Percentiles rank a stretch among this genome's conserved stretches.
These are phyloP conservation scores for Echites panduratus DNA, from an alignment of 257 asterid genomes.

Conservation along the genomic window DNA sequence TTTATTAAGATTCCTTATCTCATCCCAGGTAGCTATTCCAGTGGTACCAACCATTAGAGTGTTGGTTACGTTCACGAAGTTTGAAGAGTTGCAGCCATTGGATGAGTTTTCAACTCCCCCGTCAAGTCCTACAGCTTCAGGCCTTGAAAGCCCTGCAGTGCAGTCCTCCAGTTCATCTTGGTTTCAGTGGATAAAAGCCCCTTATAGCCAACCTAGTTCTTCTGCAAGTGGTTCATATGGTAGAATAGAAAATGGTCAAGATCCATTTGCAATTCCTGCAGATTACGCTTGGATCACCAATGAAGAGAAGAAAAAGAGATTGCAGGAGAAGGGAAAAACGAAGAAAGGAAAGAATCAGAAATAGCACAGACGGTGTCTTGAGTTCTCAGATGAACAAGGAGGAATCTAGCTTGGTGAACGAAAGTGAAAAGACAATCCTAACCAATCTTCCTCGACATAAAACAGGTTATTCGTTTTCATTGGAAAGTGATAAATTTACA, in stretches of 20 bases:
- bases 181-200: slow-evolving; percentile 93
- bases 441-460: slow-evolving; percentile 3
- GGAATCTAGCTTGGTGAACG: slow-evolving; percentile 2
- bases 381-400: not conserved
- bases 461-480: not conserved
- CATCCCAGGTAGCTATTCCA: slow-evolving; percentile 83
- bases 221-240: slow-evolving; percentile 46
- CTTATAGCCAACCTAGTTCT: slow-evolving; percentile 55
- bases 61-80: slow-evolving; percentile 85
- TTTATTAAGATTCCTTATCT: slow-evolving; percentile 10
- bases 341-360: slow-evolving; percentile 63
- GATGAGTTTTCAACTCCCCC: slow-evolving; percentile 94
- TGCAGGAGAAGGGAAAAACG: slow-evolving; percentile 74
- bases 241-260: slow-evolving; percentile 62
- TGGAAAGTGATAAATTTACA: slow-evolving; percentile 6
- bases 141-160: slow-evolving; percentile 48
- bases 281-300: slow-evolving; percentile 79
- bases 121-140: slow-evolving; percentile 56
- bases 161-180: slow-evolving; percentile 69
- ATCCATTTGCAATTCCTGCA: slow-evolving; percentile 71
- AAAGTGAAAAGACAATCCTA: not conserved
- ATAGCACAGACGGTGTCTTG: slow-evolving; percentile 7
- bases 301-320: slow-evolving; percentile 82
- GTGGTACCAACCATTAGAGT: slow-evolving; percentile 87
- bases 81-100: slow-evolving; percentile 75